Conservation (phyloP, 108 stramenopile genomes). For the Pseudonitzschia delicatissima region DNA sequence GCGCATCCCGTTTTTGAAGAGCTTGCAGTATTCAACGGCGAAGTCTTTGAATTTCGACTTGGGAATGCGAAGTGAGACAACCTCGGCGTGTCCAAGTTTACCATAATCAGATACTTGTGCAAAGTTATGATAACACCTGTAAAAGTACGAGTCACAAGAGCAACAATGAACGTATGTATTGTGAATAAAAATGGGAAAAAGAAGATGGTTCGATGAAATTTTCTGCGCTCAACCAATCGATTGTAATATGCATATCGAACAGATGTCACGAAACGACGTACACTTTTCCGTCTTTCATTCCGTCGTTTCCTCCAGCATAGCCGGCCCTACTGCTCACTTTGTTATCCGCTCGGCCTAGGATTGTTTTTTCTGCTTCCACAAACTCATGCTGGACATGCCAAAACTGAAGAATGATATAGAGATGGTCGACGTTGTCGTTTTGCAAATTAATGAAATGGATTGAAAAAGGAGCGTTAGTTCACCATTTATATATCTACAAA, state of each 20-base stretch:
- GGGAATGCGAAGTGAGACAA: slow-evolving; percentile 76
- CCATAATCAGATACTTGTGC: slow-evolving; percentile 81
- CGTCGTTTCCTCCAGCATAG: slow-evolving; percentile 82
- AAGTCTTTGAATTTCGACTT: slow-evolving; percentile 60
- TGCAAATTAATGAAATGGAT: no score
- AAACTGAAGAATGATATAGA: no score
- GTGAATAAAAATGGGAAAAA: background rate
- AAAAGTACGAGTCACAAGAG: slow-evolving; percentile 29
- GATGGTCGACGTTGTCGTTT: no score
- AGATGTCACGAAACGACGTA: background rate
- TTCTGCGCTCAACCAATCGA: no score
- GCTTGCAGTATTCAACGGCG: slow-evolving; percentile 70
- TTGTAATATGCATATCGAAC: background rate
- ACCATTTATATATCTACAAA: no score
- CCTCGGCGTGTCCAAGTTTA: slow-evolving; percentile 85
- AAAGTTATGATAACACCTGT: slow-evolving; percentile 89
- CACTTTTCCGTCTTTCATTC: slow-evolving; percentile 27
- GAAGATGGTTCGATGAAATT: slow-evolving; percentile 1
- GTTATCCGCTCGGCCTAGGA: slow-evolving; percentile 61
- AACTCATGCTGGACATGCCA: slow-evolving; percentile 90
- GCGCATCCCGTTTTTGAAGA: slow-evolving; percentile 63
- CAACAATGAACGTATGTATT: no score
- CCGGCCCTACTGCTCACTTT: slow-evolving; percentile 72
- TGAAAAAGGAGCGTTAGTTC: no score
- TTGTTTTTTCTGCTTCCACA: slow-evolving; percentile 71